Conservation (phyloP, 139 green algal species). For the Nannochloris sp. region DNA sequence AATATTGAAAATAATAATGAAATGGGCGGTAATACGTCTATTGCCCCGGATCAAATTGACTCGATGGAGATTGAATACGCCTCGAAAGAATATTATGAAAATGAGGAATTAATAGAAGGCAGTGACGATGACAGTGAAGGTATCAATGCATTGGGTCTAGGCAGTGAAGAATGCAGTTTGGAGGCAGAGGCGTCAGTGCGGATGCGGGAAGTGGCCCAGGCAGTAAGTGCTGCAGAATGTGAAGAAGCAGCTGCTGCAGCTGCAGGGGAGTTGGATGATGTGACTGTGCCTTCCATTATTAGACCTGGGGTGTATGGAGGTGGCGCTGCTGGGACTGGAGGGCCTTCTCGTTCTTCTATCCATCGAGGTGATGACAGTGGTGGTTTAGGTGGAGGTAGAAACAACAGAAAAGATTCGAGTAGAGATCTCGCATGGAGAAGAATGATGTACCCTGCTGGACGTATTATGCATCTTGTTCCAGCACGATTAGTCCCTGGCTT, state of each 20-base stretch:
- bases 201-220: constrained; percentile 23
- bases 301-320: constrained; percentile 7
- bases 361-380: neutral
- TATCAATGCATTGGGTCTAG: neutral
- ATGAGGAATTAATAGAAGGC: no score
- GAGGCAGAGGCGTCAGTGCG: constrained; percentile 7
- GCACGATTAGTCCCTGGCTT: constrained; percentile 17
- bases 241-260: constrained; percentile 11
- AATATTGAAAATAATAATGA: no score
- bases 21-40: no score
- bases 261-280: neutral
- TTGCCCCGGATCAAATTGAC: no score
- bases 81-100: no score
- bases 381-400: neutral
- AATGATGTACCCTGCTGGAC: constrained; percentile 65
- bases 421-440: constrained; percentile 27
- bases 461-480: constrained; percentile 77
- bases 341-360: neutral
- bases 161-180: neutral
- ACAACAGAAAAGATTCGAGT: neutral
- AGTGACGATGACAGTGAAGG: neutral
- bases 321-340: neutral
- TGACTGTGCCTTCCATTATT: constrained; percentile 24
- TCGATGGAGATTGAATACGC: no score
- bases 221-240: constrained; percentile 24